Evolutionary conservation across 495 filamentous ascomycete species (phyloP).

Genomic region (Aspergillus carlsbadensis): DNA sequence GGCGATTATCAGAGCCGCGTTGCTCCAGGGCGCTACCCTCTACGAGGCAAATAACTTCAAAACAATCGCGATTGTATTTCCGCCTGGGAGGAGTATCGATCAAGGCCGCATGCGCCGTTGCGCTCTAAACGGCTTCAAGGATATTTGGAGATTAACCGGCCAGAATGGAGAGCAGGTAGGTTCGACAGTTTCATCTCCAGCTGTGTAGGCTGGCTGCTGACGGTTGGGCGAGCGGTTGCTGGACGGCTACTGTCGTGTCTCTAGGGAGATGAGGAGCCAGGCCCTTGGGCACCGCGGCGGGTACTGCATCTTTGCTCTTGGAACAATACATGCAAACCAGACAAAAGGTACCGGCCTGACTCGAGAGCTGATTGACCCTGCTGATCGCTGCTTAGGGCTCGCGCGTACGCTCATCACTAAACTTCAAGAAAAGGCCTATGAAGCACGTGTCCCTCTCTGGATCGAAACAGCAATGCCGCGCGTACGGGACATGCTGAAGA

Average conservation of each 20-base stretch:
- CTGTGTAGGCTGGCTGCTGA: too few species aligned
- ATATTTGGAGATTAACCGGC: neutral
- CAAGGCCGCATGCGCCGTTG: neutral
- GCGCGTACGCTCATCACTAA: neutral
- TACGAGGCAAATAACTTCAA: constrained; percentile 1
- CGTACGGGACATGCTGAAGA: too few species aligned
- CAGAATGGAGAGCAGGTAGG: neutral
- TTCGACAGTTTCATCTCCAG: too few species aligned
- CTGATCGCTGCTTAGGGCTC: neutral
- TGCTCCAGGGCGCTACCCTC: constrained; percentile 2
- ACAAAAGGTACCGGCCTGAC: neutral
- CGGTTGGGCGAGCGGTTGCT: constrained; percentile 4
- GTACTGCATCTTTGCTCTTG: constrained; percentile 10
- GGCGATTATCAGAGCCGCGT: neutral
- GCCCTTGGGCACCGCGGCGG: neutral
- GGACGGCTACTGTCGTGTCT: neutral
- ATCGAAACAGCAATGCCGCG: too few species aligned
- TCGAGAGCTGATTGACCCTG: neutral
- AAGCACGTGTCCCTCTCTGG: neutral
- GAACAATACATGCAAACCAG: constrained; percentile 2
- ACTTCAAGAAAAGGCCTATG: neutral
- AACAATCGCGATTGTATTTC: neutral
- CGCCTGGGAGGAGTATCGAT: constrained; percentile 4
- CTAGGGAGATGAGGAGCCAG: neutral
- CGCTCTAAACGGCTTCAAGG: neutral